Base-by-base conservation (phyloP, 1,284 basidiomycete genomes). In the Tausonia pullulans region DNA sequence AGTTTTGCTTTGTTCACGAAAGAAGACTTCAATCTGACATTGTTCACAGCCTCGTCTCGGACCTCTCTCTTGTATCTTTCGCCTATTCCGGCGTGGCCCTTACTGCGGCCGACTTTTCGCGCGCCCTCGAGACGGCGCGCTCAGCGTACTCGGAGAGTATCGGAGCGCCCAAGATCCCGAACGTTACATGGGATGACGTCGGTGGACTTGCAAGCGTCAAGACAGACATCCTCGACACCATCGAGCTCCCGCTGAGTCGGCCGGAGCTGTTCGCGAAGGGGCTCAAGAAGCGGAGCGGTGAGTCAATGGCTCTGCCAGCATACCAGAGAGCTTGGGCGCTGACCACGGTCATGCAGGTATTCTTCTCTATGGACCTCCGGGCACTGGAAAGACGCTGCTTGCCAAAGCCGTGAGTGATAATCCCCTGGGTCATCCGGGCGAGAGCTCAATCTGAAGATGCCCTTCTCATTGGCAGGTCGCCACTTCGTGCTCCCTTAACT, bases 141-240 rank as follows among this genome's bases (percentile, higher is more conserved):
- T 79, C 83, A 11, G 83, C 85, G 1, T 96, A 96, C 76, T 88
- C 90, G 14, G 90, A 94, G 72, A 91, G 83, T 71, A 96, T 98
- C 64, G 95, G 95, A 11, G 92, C 93, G 16, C 96, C 96, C 0
- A 94, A 90, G 72, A 98, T 99, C 61, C 96, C 96, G 1, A 90
- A 84, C 68, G 94, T 99, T 0, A 84, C 89, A 0, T 99, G 96
- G 96, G 92, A 98, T 76, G 96, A 98, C 73, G 88, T 99, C 13
- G 96, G 96, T 52, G 96, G 96, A 6, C 79, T 99, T 16, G 86
- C 85, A 1, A 79, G 81, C 67, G 91, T 98, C 66, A 98, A 98
- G 76, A 77, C 84, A 54, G 95, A 98, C 71, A 98, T 99, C 65
- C 79, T 98, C 69, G 95, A 99, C 71, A 99, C 95, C 14, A 90